These are phyloP conservation scores for Clavispora fructus DNA, from an alignment of 805 yeast genomes.

Conservation along the genomic window DNA sequence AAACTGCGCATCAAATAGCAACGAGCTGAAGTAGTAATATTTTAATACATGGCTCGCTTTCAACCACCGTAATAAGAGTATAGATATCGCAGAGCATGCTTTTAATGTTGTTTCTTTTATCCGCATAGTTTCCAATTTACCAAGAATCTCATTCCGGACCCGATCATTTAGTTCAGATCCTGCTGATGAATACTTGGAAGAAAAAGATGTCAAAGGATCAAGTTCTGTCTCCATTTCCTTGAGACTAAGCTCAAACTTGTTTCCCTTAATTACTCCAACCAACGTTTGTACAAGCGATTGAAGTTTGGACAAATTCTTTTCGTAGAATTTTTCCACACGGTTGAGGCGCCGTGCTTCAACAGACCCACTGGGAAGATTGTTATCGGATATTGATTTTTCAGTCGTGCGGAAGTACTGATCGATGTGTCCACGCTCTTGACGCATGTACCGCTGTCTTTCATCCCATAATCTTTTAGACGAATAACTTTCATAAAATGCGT, in stretches of 20 bases:
- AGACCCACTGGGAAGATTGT: slow-evolving; percentile 23
- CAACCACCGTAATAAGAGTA: slow-evolving; percentile 67
- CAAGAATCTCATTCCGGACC: slow-evolving; percentile 21
- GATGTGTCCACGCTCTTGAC: slow-evolving; percentile 58
- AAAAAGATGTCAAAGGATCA: slow-evolving; percentile 26
- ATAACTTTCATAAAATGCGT: slow-evolving; percentile 60
- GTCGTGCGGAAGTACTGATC: slow-evolving; percentile 16
- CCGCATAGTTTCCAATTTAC: slow-evolving; percentile 49
- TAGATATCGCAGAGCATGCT: slow-evolving; percentile 50
- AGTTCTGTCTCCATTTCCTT: slow-evolving; percentile 33
- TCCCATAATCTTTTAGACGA: slow-evolving; percentile 66
- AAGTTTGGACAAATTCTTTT: slow-evolving; percentile 45
- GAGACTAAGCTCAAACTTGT: slow-evolving; percentile 33
- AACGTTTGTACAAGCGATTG: slow-evolving; percentile 62
- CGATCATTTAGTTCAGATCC: slow-evolving; percentile 2
- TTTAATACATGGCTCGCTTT: slow-evolving; percentile 73
- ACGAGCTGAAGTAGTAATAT: slow-evolving; percentile 64
- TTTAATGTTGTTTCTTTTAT: slow-evolving; percentile 61
- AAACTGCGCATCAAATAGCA: slow-evolving; percentile 70
- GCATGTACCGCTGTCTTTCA: slow-evolving; percentile 66
- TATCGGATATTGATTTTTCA: slow-evolving; percentile 14
- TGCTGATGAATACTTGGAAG: slow-evolving; percentile 11
- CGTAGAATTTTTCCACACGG: slow-evolving; percentile 60
- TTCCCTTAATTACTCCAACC: slow-evolving; percentile 57
- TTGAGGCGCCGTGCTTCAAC: slow-evolving; percentile 39